Evolutionary conservation across 2,329 filamentous ascomycete genomes (phyloP), one percentile per base, ranked within the genome.

Genomic region (Trichoderma citrinoviride): DNA sequence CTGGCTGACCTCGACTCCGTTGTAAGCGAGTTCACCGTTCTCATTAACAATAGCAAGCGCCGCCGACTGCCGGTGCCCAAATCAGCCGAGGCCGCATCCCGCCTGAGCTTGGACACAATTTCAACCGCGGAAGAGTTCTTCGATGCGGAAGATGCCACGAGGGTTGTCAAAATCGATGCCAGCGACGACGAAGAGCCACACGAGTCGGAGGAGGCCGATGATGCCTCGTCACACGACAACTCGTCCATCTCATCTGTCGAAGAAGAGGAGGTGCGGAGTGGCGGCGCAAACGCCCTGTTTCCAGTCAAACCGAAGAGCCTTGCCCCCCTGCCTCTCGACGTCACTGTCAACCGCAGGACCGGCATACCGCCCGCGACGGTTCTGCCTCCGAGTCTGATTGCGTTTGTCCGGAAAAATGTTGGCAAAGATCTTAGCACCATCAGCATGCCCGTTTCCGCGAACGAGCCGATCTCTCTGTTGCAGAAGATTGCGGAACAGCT

Each of bases 351-450:
- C 44, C 87, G 95, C 40, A 87, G 95, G 65, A 82, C 79, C 7
- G 89, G 86, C 0, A 87, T 99, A 17, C 84, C 88, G 3, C 82
- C 90, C 1, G 87, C 93, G 7, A 92, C 89, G 29, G 87, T 93
- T 15, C 81, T 88, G 65, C 95, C 95, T 0, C 95, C 95, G 0
- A 97, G 92, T 75, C 81, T 99, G 61, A 97, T 99, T 69, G 91
- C 92, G 0, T 97, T 98, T 75, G 83, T 98, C 37, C 88, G 95
- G 70, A 99, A 98, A 77, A 99, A 99, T 71, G 95, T 98, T 10
- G 95, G 95, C 73, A 99, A 99, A 77, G 95, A 99, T 77, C 82
- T 99, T 55, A 97, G 92, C 66, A 96, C 93, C 3, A 96, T 99
- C 69, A 93, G 92, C 54, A 98, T 98, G 94, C 95, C 95, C 0